Base-by-base conservation (phyloP, 2,329 filamentous ascomycete genomes). In the Reticulascus tulasneorum region DNA sequence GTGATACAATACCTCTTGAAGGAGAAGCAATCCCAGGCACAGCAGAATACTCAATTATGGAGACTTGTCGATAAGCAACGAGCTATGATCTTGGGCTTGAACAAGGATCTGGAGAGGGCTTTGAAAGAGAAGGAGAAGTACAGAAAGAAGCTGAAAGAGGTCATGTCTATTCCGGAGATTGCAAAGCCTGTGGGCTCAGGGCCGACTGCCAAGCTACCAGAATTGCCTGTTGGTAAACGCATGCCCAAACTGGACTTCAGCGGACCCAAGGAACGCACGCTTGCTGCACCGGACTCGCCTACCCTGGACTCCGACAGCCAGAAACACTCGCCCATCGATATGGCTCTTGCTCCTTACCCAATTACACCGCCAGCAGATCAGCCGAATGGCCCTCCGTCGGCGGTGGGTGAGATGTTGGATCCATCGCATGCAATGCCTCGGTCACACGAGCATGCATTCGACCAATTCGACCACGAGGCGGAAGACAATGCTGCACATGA, bases 81-180 rank as follows among this genome's bases (percentile, higher is more conserved):
- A 44, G 81, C 88, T 12, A 90, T 98, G 81, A 89, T 98, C 36
- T 63, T 95, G 15, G 91, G 90, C 7, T 71, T 98, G 45, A 96
- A 97, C 55, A 94, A 93, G 59, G 93, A 98, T 56, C 69, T 98
- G 10, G 91, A 97, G 60, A 79, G 86, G 34, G 82, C 90, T 2
- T 62, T 95, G 46, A 94, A 94, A 57, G 93, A 97, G 49, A 96
- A 96, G 62, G 91, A 97, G 48, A 84, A 84, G 50, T 97, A 97
- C 56, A 81, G 86, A 51, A 90, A 84, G 60, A 95, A 93, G 61
- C 59, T 94, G 27, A 95, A 94, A 60, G 90, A 97, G 37, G 61
- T 77, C 8, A 59, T 80, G 51, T 59, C 69, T 0, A 54, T 61
- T 28, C 56, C 62, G 4, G 56, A 61, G 9, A 47, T 58, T 5